Evolutionary conservation across 2,329 filamentous ascomycete species (phyloP), one percentile per base, ranked within the genome.

Genomic region (Metarhizium robertsii): DNA sequence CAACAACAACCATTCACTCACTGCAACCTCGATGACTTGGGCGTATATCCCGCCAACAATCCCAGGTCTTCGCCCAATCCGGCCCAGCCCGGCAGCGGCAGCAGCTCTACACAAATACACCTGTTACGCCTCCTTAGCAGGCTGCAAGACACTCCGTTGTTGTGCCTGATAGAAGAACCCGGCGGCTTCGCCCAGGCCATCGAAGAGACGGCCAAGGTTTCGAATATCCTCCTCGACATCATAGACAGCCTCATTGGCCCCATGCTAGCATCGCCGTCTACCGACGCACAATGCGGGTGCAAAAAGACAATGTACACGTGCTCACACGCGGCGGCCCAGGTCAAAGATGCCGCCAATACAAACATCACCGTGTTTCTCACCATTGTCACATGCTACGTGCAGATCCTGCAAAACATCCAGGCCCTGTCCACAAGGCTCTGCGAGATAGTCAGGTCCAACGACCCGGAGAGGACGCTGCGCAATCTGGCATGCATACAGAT

Each of bases 351-450:
- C 16, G 45, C 36, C 32, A 52, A 50, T n/a, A 52, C 50, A 11
- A 55, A 45, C 4, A 52, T 55, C 8, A 36, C 34, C 34, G 34
- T 36, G 34, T 36, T 36, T 36, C 50, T 55, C 43, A 50, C 53
- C 25, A 45, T 55, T n/a, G 50, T 50, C 36, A 46, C 54, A 7
- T 55, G 54, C 45, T 55, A 55, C 29, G 36, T 51, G 25, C 54
- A 51, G 25, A 49, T 55, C 20, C 43, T 55, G 6, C 43, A 42
- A 36, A 52, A 53, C 36, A 34, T 52, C 38, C 45, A 53, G 14
- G 50, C 50, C 25, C 36, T 55, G 14, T 43, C 54, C 16, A 50
- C 20, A 1, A 50, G 38, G 3, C 50, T 55, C 14, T 46, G 48
- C 36, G 50, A 55, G 3, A 48, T 55, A 34, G 54, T 55, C 6